phyloP scores from a whole-genome alignment of 2,329 filamentous ascomycete genomes.

The Alternaria infectoria region DNA sequence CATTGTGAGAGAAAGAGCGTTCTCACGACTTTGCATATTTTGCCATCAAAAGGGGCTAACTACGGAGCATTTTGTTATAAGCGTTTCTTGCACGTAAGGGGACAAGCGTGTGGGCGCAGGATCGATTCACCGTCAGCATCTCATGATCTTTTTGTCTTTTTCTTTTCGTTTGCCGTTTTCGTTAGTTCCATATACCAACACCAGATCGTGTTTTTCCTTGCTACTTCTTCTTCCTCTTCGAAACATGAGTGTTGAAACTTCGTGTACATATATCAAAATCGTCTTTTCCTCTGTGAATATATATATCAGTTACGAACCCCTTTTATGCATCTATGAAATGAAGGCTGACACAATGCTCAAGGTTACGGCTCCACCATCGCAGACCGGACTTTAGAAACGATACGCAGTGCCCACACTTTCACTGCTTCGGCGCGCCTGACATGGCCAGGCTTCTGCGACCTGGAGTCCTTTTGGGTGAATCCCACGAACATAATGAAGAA shows the following conservation, averaged over 20 bases:
- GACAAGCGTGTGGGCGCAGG: background rate
- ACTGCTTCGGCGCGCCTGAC: background rate
- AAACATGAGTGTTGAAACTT: background rate
- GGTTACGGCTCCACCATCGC: background rate
- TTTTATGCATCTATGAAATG: background rate
- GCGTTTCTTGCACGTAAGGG: background rate
- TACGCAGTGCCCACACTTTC: background rate
- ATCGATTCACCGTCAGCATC: background rate
- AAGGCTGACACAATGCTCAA: background rate
- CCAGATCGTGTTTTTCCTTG: background rate
- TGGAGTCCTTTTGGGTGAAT: background rate
- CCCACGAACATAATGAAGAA: background rate
- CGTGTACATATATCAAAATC: background rate
- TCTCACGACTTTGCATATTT: background rate
- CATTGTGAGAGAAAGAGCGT: background rate
- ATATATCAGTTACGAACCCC: background rate
- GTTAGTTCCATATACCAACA: slow-evolving; percentile 1
- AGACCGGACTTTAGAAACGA: background rate
- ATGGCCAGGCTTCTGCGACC: background rate
- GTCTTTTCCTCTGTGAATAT: background rate
- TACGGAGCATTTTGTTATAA: background rate
- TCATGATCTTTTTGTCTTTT: background rate
- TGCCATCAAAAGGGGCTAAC: background rate
- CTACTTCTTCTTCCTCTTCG: background rate
- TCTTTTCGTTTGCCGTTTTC: background rate